These are phyloP conservation scores for Tausonia pullulans DNA, from an alignment of 1,284 basidiomycete species.

Conservation along the genomic window DNA sequence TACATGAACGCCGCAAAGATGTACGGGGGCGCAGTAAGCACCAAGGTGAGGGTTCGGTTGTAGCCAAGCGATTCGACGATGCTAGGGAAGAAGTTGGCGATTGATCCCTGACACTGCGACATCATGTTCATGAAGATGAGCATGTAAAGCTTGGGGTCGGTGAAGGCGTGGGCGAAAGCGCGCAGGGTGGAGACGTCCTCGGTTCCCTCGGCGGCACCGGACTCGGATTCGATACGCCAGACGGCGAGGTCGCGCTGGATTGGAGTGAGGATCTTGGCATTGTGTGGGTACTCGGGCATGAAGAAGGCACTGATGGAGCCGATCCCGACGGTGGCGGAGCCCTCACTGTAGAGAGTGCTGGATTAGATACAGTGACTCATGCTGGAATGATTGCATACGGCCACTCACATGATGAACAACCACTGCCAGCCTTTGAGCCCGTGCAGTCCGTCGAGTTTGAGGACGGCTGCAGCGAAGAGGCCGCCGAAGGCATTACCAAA, in stretches of 20 bases:
- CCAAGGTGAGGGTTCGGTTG: slow-evolving; percentile 29
- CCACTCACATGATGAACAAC: slow-evolving; percentile 25
- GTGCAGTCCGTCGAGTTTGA: slow-evolving; percentile 24
- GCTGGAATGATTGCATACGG: not conserved
- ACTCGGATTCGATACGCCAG: slow-evolving; percentile 28
- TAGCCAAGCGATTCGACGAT: slow-evolving; percentile 28
- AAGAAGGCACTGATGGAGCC: slow-evolving; percentile 21
- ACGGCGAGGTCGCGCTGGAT: slow-evolving; percentile 26
- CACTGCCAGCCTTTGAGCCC: slow-evolving; percentile 29
- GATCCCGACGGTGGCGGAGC: slow-evolving; percentile 24
- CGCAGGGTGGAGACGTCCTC: slow-evolving; percentile 22
- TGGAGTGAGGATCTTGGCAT: slow-evolving; percentile 22
- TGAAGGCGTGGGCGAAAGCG: slow-evolving; percentile 26
- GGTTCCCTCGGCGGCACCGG: slow-evolving; percentile 22
- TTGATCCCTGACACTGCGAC: slow-evolving; percentile 17
- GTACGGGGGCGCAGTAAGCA: slow-evolving; percentile 27
- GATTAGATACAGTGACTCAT: not conserved
- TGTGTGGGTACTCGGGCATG: slow-evolving; percentile 27
- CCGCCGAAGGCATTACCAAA: slow-evolving; percentile 25
- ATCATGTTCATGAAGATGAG: slow-evolving; percentile 23
- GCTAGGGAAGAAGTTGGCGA: slow-evolving; percentile 30
- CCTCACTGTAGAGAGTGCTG: slow-evolving; percentile 14
- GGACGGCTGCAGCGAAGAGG: slow-evolving; percentile 27
- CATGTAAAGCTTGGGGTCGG: slow-evolving; percentile 27
- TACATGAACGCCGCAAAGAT: slow-evolving; percentile 23